Evolutionary conservation across 495 filamentous ascomycete species (phyloP).

Genomic region (Glutinoglossum americanum): DNA sequence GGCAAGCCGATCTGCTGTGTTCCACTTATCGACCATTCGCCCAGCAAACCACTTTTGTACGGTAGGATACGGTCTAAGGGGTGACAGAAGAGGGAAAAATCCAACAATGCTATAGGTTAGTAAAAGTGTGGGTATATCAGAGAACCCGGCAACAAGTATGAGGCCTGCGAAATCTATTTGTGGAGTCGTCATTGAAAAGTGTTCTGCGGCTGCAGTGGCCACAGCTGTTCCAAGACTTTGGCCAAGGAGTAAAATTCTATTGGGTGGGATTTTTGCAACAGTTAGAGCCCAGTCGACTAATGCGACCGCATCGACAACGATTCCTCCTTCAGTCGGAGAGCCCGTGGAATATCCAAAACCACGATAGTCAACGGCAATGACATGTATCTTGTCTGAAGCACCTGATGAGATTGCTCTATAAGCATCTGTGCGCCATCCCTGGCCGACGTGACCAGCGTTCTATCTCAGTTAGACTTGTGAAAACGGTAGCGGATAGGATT

Average conservation of each 20-base stretch:
- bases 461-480: constrained; percentile 3
- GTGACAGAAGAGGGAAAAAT: constrained; percentile 54
- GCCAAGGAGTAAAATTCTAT: constrained; percentile 60
- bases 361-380: constrained; percentile 67
- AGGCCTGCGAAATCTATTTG: constrained; percentile 37
- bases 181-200: constrained; percentile 28
- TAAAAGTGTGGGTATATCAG: constrained; percentile 46
- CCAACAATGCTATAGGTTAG: constrained; percentile 53
- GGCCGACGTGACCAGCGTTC: constrained; percentile 32
- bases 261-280: constrained; percentile 38
- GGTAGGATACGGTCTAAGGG: constrained; percentile 36
- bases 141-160: constrained; percentile 62
- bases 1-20: constrained; percentile 27
- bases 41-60: constrained; percentile 24
- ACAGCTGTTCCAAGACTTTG: constrained; percentile 84
- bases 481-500: neutral
- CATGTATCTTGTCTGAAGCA: constrained; percentile 26
- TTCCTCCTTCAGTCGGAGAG: constrained; percentile 54
- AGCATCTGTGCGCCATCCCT: constrained; percentile 28
- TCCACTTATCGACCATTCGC: constrained; percentile 33
- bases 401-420: constrained; percentile 24
- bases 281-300: constrained; percentile 49
- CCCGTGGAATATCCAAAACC: constrained; percentile 73
- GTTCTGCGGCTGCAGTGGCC: constrained; percentile 44
- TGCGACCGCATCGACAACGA: constrained; percentile 59